Evolutionary conservation across 805 yeast species (phyloP).

Genomic region (Cyberlindnera veronae): DNA sequence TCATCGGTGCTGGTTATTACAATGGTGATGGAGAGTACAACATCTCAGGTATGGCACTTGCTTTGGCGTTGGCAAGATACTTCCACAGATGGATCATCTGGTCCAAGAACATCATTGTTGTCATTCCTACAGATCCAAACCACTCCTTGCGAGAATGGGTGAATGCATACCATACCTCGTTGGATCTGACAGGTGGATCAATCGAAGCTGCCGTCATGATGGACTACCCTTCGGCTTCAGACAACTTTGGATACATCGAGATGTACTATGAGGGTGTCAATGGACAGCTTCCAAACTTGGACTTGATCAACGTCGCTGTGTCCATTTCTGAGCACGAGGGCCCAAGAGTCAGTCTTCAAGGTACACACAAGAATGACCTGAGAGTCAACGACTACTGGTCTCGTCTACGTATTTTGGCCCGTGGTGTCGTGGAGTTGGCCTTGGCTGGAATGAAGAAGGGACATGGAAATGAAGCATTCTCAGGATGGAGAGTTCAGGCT

Average conservation of each 20-base stretch:
- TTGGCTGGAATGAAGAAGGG: slow-evolving; percentile 62
- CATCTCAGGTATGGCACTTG: slow-evolving; percentile 75
- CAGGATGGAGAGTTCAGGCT: slow-evolving; percentile 96
- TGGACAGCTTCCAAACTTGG: slow-evolving; percentile 95
- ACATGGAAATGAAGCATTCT: slow-evolving; percentile 84
- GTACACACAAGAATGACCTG: slow-evolving; percentile 44
- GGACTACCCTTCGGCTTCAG: slow-evolving; percentile 67
- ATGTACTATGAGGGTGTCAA: slow-evolving; percentile 82
- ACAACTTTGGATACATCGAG: slow-evolving; percentile 71
- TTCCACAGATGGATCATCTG: slow-evolving; percentile 85
- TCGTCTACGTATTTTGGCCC: slow-evolving; percentile 54
- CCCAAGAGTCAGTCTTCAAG: slow-evolving; percentile 64
- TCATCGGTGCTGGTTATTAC: slow-evolving; percentile 82
- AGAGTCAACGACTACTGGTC: slow-evolving; percentile 45
- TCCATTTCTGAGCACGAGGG: slow-evolving; percentile 73
- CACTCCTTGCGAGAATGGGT: slow-evolving; percentile 83
- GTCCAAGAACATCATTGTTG: slow-evolving; percentile 91
- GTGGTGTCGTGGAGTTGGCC: slow-evolving; percentile 68
- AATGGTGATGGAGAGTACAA: slow-evolving; percentile 64
- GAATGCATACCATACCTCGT: slow-evolving; percentile 80
- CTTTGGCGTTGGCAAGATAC: slow-evolving; percentile 71
- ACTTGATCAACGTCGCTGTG: slow-evolving; percentile 80
- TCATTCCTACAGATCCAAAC: slow-evolving; percentile 70
- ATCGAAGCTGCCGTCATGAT: slow-evolving; percentile 86
- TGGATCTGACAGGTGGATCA: slow-evolving; percentile 89